A percentile compares a stretch with the other conserved stretches of the same genome.
These are phyloP conservation scores for Stentor coeruleus DNA, from an alignment of 73 alveolate species.

Conservation along the genomic window DNA sequence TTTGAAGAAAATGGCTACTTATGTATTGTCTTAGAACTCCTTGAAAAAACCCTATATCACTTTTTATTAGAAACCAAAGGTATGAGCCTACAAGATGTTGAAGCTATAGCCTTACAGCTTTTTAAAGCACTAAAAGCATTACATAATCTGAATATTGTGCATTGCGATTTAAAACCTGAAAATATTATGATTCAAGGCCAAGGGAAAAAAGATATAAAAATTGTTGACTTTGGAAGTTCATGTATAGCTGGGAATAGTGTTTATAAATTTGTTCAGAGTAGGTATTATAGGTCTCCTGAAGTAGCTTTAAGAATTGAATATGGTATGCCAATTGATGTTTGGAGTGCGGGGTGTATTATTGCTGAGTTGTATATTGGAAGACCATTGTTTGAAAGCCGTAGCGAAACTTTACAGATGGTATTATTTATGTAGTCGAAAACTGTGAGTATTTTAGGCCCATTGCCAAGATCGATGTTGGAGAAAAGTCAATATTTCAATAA, in stretches of 20 bases:
- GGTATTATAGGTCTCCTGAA: slow-evolving; percentile 88
- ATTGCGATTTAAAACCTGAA: not conserved
- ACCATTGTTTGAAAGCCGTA: slow-evolving; percentile 78
- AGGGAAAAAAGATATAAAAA: no score
- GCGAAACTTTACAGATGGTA: slow-evolving; percentile 40
- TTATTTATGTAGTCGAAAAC: not conserved
- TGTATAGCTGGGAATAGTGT: not conserved
- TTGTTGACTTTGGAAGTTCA: not conserved
- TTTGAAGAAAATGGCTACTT: not conserved
- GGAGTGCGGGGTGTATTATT: slow-evolving; percentile 88
- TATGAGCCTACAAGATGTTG: not conserved
- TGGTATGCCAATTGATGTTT: slow-evolving; percentile 71
- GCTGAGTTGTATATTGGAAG: slow-evolving; percentile 65
- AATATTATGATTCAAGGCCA: not conserved
- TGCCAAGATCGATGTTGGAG: not conserved
- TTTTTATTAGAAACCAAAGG: not conserved
- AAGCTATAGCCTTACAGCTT: not conserved
- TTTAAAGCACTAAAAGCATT: not conserved
- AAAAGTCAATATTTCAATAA: not conserved
- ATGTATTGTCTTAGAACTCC: not conserved
- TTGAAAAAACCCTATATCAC: not conserved
- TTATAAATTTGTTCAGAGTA: not conserved
- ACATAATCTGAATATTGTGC: not conserved
- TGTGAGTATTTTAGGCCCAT: not conserved
- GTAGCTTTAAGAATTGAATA: slow-evolving; percentile 56